Percentiles rank a stretch among this genome's conserved stretches.
Conservation (phyloP, 371 early-diverging fungal species). For the Saksenaea oblongispora region DNA sequence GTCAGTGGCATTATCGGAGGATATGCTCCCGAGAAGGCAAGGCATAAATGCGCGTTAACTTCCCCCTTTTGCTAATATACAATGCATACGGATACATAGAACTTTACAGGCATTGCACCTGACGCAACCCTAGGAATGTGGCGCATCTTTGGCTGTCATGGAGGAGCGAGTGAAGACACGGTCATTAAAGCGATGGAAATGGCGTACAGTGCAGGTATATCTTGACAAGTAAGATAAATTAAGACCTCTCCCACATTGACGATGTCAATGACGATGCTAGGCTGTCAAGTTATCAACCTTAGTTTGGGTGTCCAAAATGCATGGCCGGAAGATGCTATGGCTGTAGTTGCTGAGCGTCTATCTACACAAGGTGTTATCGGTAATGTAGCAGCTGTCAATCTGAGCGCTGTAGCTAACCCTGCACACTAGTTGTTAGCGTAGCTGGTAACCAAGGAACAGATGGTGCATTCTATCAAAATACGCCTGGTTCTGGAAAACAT, state of each 20-base stretch:
- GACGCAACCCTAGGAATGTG: slow-evolving; percentile 50
- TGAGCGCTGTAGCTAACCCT: background rate
- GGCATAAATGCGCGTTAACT: background rate
- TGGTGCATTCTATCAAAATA: slow-evolving; percentile 47
- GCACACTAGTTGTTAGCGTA: slow-evolving; percentile 47
- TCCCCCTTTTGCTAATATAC: background rate
- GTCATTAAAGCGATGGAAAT: slow-evolving; percentile 60
- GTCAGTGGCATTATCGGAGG: slow-evolving; percentile 65
- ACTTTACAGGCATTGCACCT: slow-evolving; percentile 5
- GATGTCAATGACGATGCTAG: background rate
- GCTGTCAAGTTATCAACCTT: slow-evolving; percentile 31
- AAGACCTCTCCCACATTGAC: slow-evolving; percentile 1
- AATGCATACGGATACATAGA: background rate
- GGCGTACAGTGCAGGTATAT: slow-evolving; percentile 44
- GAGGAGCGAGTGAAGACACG: slow-evolving; percentile 53
- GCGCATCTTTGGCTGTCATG: slow-evolving; percentile 63
- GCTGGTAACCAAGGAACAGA: slow-evolving; percentile 59
- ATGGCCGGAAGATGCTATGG: slow-evolving; percentile 42
- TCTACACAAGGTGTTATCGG: slow-evolving; percentile 23
- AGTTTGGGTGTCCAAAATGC: slow-evolving; percentile 27
- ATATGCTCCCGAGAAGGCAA: slow-evolving; percentile 34
- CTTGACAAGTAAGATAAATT: slow-evolving; percentile 10
- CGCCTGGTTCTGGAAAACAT: slow-evolving; percentile 49
- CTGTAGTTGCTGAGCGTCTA: slow-evolving; percentile 36
- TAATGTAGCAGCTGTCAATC: slow-evolving; percentile 6